These are phyloP conservation scores for Suhomyces coccinellae DNA, from an alignment of 1,139 yeast genomes.

Conservation along the genomic window DNA sequence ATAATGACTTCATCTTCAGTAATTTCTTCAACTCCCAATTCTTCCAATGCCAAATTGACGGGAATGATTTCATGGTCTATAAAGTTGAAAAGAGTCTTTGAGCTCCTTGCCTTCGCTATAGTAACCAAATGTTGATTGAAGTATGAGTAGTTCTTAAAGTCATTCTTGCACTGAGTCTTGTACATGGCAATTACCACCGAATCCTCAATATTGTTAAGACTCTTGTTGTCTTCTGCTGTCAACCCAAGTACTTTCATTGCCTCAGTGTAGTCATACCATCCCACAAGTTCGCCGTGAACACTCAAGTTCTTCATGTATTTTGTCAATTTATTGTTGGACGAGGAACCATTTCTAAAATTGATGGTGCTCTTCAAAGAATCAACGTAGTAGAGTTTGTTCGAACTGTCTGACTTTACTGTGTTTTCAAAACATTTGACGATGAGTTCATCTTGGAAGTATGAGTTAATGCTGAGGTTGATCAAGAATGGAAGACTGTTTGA, in stretches of 20 bases:
- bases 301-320: slow-evolving; percentile 53
- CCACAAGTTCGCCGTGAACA: slow-evolving; percentile 57
- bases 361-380: slow-evolving; percentile 51
- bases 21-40: slow-evolving; percentile 59
- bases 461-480: slow-evolving; percentile 60
- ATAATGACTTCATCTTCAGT: slow-evolving; percentile 76
- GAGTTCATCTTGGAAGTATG: slow-evolving; percentile 60
- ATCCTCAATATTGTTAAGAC: slow-evolving; percentile 36
- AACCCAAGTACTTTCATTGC: slow-evolving; percentile 60
- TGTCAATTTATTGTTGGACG: slow-evolving; percentile 26
- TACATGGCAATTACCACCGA: slow-evolving; percentile 49
- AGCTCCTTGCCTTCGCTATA: slow-evolving; percentile 48
- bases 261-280: slow-evolving; percentile 57
- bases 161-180: slow-evolving; percentile 35
- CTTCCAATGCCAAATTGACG: slow-evolving; percentile 57
- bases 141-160: slow-evolving; percentile 37
- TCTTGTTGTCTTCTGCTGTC: slow-evolving; percentile 22
- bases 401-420: slow-evolving; percentile 54
- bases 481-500: slow-evolving; percentile 30
- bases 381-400: slow-evolving; percentile 58
- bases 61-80: slow-evolving; percentile 57
- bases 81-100: slow-evolving; percentile 42
- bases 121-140: slow-evolving; percentile 39
- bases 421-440: slow-evolving; percentile 63
- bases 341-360: slow-evolving; percentile 17